Base-by-base conservation (phyloP, 148 eudicot genomes). In the Nepenthes mirabilis region DNA sequence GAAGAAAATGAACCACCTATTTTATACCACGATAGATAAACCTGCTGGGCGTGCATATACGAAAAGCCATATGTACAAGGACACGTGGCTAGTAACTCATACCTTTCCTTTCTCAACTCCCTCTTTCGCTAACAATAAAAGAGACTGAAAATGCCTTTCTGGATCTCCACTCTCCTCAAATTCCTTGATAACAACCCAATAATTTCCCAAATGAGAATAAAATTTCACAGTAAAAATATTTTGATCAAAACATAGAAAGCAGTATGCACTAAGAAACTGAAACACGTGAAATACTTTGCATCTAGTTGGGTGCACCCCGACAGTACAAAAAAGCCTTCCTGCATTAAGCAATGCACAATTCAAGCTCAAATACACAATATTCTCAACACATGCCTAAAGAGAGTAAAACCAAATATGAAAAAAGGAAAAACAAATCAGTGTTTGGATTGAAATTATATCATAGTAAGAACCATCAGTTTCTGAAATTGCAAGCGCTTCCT, bases 241-340 rank as follows among this genome's bases (percentile, higher is more conserved):
- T 55, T 0, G 12, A 11, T 14, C 13, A 52, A 40, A 11, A 11
- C 32, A 36, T 56, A 49, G 1, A n/a, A 43, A 48, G 11, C 37
- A 61, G 14, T 37, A 60, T 60, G 34, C 48, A 36, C 14, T 34
- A 14, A 61, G 13, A 43, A 52, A 14, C 33, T 37, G 33, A 49
- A 52, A 50, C 23, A 47, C 68, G 62, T 37, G 50, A 72, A 70
- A 57, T 74, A 93, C 99, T 11, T 78, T 82, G 73, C 99, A 93
- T 86, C 99, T 76, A 67, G 99, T 93, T 8, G 99, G 99, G 73
- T 93, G 99, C 72, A 93, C 99, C 37, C 99, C 99, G 69, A 93
- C 96, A 11, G 99, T 93, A 66, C 96, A 93, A 73, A 93, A 93
- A 57, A 93, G 83, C 70, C 96, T 72, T 51, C 91, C 99, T 93